Percentiles rank a stretch among this genome's conserved stretches.
Evolutionary conservation across 768 basidiomycete species (phyloP).

Genomic region (Clitopilus passeckerianus): DNA sequence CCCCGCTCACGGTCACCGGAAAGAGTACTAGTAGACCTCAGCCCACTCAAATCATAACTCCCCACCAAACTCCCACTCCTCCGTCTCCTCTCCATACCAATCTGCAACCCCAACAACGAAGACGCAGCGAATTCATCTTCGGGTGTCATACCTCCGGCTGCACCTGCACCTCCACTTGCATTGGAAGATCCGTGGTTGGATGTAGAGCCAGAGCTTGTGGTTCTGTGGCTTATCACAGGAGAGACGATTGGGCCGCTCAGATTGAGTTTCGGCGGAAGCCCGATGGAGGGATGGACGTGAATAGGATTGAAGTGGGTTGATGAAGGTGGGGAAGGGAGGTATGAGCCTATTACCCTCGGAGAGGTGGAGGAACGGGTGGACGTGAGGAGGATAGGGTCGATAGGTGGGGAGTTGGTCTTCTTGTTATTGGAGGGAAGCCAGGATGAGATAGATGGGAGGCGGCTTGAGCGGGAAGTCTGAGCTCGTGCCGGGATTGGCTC

Average conservation of each 20-base stretch:
- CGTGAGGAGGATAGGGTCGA: slow-evolving; percentile 27
- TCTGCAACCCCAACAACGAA: slow-evolving; percentile 47
- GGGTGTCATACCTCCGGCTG: slow-evolving; percentile 32
- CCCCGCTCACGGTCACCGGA: no score
- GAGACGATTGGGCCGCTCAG: slow-evolving; percentile 20
- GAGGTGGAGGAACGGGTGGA: slow-evolving; percentile 9
- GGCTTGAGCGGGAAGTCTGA: slow-evolving; percentile 8
- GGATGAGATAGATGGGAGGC: slow-evolving; percentile 64
- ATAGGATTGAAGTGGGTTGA: slow-evolving; percentile 47
- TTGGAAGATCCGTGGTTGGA: not conserved
- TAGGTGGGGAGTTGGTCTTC: slow-evolving; percentile 10
- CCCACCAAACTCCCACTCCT: slow-evolving; percentile 20
- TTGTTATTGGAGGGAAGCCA: slow-evolving; percentile 42
- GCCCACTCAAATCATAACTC: slow-evolving; percentile 17
- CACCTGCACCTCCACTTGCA: not conserved
- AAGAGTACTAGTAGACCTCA: not conserved
- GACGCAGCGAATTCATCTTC: slow-evolving; percentile 73
- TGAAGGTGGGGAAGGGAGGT: slow-evolving; percentile 51
- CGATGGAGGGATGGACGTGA: slow-evolving; percentile 31
- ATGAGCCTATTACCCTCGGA: slow-evolving; percentile 17
- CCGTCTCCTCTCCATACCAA: slow-evolving; percentile 42
- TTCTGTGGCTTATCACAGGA: not conserved
- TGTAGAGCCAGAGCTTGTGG: slow-evolving; percentile 11
- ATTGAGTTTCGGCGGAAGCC: slow-evolving; percentile 35
- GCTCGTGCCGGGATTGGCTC: no score